Percentiles rank a stretch among this genome's conserved stretches.
Evolutionary conservation across 345 rosid genomes (phyloP).

Genomic region (Salix exigua): DNA sequence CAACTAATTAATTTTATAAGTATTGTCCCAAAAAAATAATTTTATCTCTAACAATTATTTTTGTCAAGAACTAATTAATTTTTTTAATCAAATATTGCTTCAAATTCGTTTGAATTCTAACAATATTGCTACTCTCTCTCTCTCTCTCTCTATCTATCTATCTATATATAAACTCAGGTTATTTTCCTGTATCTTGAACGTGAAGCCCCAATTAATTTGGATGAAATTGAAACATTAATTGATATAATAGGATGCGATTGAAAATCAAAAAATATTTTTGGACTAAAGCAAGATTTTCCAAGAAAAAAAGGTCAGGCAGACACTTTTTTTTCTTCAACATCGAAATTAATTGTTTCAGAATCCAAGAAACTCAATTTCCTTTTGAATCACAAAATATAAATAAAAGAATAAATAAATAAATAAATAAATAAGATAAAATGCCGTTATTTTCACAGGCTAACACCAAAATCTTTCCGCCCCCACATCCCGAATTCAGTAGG

Average conservation of each 20-base stretch:
- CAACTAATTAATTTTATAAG: neutral
- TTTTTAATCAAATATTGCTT: neutral
- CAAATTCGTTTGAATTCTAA: neutral
- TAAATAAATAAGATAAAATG: neutral
- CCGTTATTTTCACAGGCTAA: neutral
- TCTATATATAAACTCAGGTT: too few relatives aligned
- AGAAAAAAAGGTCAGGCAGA: neutral
- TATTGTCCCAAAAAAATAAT: neutral
- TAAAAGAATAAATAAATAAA: too few relatives aligned
- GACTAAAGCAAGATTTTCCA: neutral
- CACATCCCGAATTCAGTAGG: neutral
- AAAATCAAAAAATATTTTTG: too few relatives aligned
- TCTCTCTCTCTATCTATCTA: too few relatives aligned
- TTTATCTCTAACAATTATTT: too few relatives aligned
- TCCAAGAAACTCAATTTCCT: neutral
- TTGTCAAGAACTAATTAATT: too few relatives aligned
- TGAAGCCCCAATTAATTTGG: neutral
- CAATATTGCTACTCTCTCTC: neutral
- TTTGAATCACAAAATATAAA: neutral
- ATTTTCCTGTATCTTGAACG: too few relatives aligned
- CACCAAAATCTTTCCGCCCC: neutral
- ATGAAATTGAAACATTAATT: neutral
- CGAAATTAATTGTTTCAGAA: neutral
- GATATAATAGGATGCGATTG: too few relatives aligned
- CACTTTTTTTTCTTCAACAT: neutral